Percentiles rank a stretch among this genome's conserved stretches.
phyloP scores from a whole-genome alignment of 2,329 filamentous ascomycete genomes.

The Talaromyces piceae region DNA sequence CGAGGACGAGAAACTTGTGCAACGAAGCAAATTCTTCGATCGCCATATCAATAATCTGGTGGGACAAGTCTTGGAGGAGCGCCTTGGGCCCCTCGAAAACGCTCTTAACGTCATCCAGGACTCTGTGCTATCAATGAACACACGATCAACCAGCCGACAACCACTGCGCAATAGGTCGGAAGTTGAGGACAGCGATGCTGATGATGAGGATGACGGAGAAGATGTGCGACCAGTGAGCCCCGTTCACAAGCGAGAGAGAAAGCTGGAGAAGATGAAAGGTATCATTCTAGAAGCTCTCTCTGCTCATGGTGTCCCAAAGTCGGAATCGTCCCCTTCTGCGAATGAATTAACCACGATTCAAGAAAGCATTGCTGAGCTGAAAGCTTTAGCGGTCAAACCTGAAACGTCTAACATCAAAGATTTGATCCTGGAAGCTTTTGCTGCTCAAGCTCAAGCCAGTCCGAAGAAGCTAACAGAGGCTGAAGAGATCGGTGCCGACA shows the following conservation, averaged over 20 bases:
- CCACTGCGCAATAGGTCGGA: slow-evolving; percentile 63
- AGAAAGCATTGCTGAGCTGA: slow-evolving; percentile 29
- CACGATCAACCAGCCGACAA: slow-evolving; percentile 50
- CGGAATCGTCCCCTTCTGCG: slow-evolving; percentile 15
- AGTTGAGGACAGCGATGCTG: slow-evolving; percentile 73
- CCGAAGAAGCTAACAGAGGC: slow-evolving; percentile 31
- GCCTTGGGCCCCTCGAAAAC: slow-evolving; percentile 73
- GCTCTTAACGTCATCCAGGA: slow-evolving; percentile 69
- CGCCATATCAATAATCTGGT: slow-evolving; percentile 82
- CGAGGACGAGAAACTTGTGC: slow-evolving; percentile 75
- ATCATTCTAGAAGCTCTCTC: slow-evolving; percentile 60
- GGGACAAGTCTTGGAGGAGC: slow-evolving; percentile 65
- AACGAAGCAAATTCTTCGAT: slow-evolving; percentile 82
- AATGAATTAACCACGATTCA: slow-evolving; percentile 33
- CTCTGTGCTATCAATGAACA: slow-evolving; percentile 53
- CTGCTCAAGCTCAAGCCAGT: slow-evolving; percentile 50
- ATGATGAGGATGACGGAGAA: slow-evolving; percentile 69
- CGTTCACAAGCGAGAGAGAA: slow-evolving; percentile 58
- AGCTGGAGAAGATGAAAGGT: slow-evolving; percentile 69
- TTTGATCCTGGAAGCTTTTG: slow-evolving; percentile 53
- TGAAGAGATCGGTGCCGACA: slow-evolving; percentile 44
- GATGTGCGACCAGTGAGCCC: slow-evolving; percentile 67
- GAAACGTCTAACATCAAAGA: slow-evolving; percentile 49
- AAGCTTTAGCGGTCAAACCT: slow-evolving; percentile 17
- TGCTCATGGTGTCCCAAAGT: slow-evolving; percentile 31